phyloP scores from a whole-genome alignment of 345 rosid genomes.

The Mercurialis annua region DNA sequence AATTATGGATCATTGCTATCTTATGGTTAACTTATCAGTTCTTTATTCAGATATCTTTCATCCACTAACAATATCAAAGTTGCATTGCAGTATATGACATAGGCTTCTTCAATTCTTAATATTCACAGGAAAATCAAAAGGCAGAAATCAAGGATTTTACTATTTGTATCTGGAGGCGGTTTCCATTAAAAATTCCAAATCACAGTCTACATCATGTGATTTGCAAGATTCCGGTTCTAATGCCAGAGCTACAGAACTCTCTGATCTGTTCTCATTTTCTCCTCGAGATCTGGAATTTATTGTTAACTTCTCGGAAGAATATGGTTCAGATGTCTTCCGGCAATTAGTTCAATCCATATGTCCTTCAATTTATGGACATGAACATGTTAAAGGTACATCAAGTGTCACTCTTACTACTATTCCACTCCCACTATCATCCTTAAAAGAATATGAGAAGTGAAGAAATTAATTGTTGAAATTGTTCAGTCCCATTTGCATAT shows the following conservation, averaged over 20 bases:
- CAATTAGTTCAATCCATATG: constrained; percentile 82
- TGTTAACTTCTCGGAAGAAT: constrained; percentile 80
- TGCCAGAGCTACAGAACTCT: constrained; percentile 48
- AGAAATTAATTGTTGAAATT: neutral
- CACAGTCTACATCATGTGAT: constrained; percentile 57
- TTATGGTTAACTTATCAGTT: neutral
- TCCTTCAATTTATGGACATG: constrained; percentile 97
- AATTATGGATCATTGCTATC: neutral
- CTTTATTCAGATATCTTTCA: neutral
- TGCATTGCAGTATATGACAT: constrained; percentile 12
- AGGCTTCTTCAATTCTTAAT: constrained; percentile 8
- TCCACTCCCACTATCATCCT: neutral
- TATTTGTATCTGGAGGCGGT: constrained; percentile 85
- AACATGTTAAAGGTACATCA: constrained; percentile 85
- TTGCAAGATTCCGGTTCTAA: constrained; percentile 44
- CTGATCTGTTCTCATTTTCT: constrained; percentile 74
- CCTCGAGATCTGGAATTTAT: constrained; percentile 87
- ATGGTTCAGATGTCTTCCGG: constrained; percentile 75
- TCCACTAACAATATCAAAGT: neutral
- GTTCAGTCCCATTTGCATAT: neutral
- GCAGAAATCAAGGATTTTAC: constrained; percentile 85
- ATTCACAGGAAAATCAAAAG: constrained; percentile 83
- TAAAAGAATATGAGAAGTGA: neutral
- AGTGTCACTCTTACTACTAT: neutral
- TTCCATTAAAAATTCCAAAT: constrained; percentile 74